A percentile compares a stretch with the other conserved stretches of the same genome.
These are phyloP conservation scores for Rubia peregrina DNA, from an alignment of 305 asterid species.

Conservation along the genomic window DNA sequence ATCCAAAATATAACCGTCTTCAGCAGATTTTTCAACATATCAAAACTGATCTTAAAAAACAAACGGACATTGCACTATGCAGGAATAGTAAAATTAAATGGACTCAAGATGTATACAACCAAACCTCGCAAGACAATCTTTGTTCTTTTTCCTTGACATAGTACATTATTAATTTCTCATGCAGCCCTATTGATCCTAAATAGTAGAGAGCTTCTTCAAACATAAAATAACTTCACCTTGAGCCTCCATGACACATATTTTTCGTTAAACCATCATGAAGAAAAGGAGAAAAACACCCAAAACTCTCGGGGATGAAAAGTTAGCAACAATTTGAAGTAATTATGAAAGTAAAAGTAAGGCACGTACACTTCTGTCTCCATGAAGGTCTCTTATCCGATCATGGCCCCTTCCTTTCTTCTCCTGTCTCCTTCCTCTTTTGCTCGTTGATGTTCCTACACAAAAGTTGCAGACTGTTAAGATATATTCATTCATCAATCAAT, in stretches of 20 bases:
- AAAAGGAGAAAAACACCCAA: neutral
- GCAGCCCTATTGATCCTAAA: neutral
- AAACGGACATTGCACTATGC: too few relatives aligned
- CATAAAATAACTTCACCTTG: neutral
- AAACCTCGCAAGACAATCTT: neutral
- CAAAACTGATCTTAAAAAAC: too few relatives aligned
- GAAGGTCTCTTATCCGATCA: slow-evolving; percentile 43
- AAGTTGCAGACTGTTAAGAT: neutral
- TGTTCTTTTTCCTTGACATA: too few relatives aligned
- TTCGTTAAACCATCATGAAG: too few relatives aligned
- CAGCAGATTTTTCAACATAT: too few relatives aligned
- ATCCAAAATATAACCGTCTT: too few relatives aligned
- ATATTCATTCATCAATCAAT: neutral
- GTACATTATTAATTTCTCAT: too few relatives aligned
- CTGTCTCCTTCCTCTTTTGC: slow-evolving; percentile 96
- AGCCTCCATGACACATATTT: too few relatives aligned
- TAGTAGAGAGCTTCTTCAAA: neutral
- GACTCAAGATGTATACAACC: neutral
- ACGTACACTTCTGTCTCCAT: slow-evolving; percentile 56
- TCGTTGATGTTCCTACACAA: slow-evolving; percentile 60
- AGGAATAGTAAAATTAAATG: too few relatives aligned
- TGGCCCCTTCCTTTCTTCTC: slow-evolving; percentile 70
- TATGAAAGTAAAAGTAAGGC: neutral
- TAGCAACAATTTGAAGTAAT: neutral
- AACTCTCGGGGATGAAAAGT: neutral